phyloP scores from a whole-genome alignment of 177 flowering plant species.

The Vitis hybrid region DNA sequence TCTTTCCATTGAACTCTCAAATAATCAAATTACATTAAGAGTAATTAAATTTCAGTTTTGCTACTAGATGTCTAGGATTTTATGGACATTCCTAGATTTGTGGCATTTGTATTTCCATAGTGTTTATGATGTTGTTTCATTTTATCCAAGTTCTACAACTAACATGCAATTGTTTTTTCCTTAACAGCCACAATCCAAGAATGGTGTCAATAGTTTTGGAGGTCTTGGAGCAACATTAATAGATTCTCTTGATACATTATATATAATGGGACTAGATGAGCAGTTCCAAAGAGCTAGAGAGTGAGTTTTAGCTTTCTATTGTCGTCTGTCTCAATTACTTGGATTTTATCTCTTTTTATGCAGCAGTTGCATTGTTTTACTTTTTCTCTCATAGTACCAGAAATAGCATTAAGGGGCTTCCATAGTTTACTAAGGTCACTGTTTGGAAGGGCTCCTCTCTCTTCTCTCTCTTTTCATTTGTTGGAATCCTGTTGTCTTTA shows the following conservation, averaged over 20 bases:
- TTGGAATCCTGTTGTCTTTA: too few species aligned
- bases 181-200: slow-evolving; percentile 83
- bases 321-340: not conserved
- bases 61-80: not conserved
- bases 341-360: not conserved
- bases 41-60: not conserved
- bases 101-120: not conserved
- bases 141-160: slow-evolving; percentile 3
- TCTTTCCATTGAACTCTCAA: not conserved
- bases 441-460: slow-evolving; percentile 1
- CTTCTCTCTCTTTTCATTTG: not conserved
- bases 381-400: not conserved
- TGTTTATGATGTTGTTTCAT: not conserved
- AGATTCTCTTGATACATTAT: slow-evolving; percentile 95
- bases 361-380: not conserved
- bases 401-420: not conserved
- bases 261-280: slow-evolving; percentile 90
- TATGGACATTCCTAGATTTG: not conserved
- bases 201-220: slow-evolving; percentile 92
- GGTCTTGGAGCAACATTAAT: slow-evolving; percentile 97
- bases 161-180: slow-evolving; percentile 13
- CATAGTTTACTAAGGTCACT: not conserved
- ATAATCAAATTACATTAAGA: not conserved
- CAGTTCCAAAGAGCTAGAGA: slow-evolving; percentile 90
- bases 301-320: slow-evolving; percentile 49